Evolutionary conservation across 176 grass and related monocot genomes (phyloP).

Genomic region (Oryza glaberrima): DNA sequence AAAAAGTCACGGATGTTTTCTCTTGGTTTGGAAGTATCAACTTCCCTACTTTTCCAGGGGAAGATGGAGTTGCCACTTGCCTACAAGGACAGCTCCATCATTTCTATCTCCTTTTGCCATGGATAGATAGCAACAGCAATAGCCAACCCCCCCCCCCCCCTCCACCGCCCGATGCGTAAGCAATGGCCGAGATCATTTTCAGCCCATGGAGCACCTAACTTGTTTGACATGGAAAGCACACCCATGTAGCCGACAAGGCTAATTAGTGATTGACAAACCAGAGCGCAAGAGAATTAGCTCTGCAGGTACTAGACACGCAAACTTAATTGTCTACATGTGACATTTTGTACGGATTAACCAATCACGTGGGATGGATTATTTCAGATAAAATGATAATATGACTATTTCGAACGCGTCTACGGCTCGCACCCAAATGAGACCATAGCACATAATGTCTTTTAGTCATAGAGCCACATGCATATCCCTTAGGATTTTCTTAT

Average conservation of each 20-base stretch:
- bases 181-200: neutral
- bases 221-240: neutral
- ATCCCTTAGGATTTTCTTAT: too few species aligned
- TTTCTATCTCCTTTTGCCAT: neutral
- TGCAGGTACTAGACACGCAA: neutral
- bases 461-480: too few species aligned
- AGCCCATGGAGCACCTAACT: neutral
- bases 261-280: neutral
- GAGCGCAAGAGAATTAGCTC: neutral
- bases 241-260: neutral
- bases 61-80: neutral
- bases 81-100: neutral
- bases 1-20: too few species aligned
- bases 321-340: neutral
- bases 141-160: too few species aligned
- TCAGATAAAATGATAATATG: neutral
- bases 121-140: constrained; percentile 10
- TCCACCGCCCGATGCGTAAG: neutral
- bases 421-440: too few species aligned
- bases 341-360: neutral
- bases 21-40: neutral
- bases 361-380: neutral
- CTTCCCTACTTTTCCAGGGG: neutral
- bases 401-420: too few species aligned
- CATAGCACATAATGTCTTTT: too few species aligned